phyloP scores from a whole-genome alignment of 306 rosid genomes.

The Prunus persica region DNA sequence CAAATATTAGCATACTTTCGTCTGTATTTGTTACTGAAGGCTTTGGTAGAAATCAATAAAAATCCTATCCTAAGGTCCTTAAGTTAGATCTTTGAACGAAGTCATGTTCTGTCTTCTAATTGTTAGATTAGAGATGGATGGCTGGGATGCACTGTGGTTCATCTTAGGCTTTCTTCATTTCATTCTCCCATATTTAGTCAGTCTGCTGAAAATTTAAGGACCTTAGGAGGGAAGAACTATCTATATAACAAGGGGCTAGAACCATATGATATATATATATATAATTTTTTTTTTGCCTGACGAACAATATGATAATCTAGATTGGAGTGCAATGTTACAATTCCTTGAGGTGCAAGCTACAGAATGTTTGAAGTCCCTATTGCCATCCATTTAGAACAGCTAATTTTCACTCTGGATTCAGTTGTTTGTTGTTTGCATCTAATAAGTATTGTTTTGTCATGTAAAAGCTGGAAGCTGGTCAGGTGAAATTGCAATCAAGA shows the following conservation, averaged over 20 bases:
- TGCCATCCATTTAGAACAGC: not conserved
- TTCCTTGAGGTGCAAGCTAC: not conserved
- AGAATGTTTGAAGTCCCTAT: not conserved
- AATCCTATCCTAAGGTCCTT: not conserved
- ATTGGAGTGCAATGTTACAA: not conserved
- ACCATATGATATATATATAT: not conserved
- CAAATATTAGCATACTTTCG: not conserved
- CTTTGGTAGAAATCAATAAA: not conserved
- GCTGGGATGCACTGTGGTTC: not conserved
- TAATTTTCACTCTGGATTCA: not conserved
- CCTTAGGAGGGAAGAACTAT: not conserved
- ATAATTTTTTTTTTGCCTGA: not conserved
- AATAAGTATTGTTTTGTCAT: slow-evolving; percentile 30
- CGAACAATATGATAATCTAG: not conserved
- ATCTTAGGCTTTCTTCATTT: not conserved
- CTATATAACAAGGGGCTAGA: not conserved
- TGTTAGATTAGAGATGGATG: not conserved
- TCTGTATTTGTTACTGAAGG: not conserved
- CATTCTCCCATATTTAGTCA: not conserved
- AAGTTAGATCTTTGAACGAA: not conserved
- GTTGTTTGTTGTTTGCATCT: slow-evolving; percentile 19
- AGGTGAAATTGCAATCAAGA: slow-evolving; percentile 70
- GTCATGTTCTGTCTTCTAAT: not conserved
- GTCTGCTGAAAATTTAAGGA: slow-evolving; percentile 5
- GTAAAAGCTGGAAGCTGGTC: slow-evolving; percentile 87